Evolutionary conservation across 2,329 filamentous ascomycete species (phyloP), one percentile per base, ranked within the genome.

Genomic region (Xylariaceae sp.): DNA sequence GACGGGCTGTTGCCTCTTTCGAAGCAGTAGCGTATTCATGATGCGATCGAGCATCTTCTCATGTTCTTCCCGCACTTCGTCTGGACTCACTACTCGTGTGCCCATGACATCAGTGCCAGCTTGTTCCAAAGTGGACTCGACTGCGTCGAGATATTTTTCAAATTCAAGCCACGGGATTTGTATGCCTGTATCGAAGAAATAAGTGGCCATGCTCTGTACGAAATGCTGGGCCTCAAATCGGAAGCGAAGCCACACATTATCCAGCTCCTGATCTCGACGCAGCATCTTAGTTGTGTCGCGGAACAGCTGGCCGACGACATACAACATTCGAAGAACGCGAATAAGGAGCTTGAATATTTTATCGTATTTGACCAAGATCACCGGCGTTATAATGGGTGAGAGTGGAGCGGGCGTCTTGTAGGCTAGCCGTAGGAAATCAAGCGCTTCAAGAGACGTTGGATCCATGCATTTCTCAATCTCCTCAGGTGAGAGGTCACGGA

Each of bases 391-490:
- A 62, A 97, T 81, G 0, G 86, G 79, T 47, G 86, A 80, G 0
- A 97, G 77, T 0, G 90, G 84, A 0, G 82, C 73, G 0, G 92
- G 88, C 0, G 92, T 81, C 47, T 88, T 89, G 74, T 97, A 97
- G 51, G 92, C 88, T 6, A 99, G 77, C 1, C 90, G 85, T 13
- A 99, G 78, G 69, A 99, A 97, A 73, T 97, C 94, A n/a, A 97
- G 79, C 0, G 94, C 94, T 70, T 93, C 87, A 15, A 97, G 81
- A 0, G 88, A 88, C 70, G 90, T 83, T 0, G 91, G 87, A 67
- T 97, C 84, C 80, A 95, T 87, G 73, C 92, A 93, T 62, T 82
- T 86, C 55, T 91, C 84, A 52, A 96, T 89, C 66, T 97, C 92
- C 51, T 88, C 86, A 6, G 85, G 80, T 0, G 86, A 82, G 62